Evolutionary conservation across 495 filamentous ascomycete species (phyloP).

Genomic region (Friedmanniomyces endolithicus): DNA sequence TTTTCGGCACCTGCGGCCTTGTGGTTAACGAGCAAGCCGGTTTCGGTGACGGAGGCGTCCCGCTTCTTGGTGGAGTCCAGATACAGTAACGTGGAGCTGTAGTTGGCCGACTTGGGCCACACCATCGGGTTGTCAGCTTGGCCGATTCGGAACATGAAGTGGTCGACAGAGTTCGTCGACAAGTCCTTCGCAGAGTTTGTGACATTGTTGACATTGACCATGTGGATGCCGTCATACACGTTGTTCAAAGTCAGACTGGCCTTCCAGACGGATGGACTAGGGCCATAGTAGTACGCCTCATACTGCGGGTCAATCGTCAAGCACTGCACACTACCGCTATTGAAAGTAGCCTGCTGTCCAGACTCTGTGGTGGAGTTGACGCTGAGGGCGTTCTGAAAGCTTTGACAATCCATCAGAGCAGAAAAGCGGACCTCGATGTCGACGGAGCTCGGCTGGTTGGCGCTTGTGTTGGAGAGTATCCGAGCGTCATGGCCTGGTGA

Average conservation of each 20-base stretch:
- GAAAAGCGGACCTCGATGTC: conserved; percentile 48
- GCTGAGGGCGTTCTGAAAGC: conserved; percentile 38
- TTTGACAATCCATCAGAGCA: conserved; percentile 49
- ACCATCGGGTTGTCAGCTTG: conserved; percentile 48
- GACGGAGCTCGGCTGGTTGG: conserved; percentile 37
- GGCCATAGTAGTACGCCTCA: conserved; percentile 30
- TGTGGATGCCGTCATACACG: conserved; percentile 55
- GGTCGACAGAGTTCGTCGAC: conserved; percentile 41
- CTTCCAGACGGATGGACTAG: conserved; percentile 43
- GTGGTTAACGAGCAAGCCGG: conserved; percentile 40
- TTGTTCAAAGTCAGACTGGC: conserved; percentile 43
- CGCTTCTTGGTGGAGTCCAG: conserved; percentile 2
- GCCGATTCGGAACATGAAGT: conserved; percentile 46
- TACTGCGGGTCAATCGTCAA: conserved; percentile 19
- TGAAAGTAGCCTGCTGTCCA: conserved; percentile 33
- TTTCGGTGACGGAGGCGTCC: not conserved
- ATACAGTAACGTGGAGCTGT: conserved; percentile 26
- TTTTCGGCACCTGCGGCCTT: conserved; percentile 51
- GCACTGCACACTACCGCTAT: conserved; percentile 36
- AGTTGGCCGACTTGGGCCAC: conserved; percentile 46
- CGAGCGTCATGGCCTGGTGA: conserved; percentile 52
- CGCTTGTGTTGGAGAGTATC: conserved; percentile 38
- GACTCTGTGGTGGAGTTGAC: conserved; percentile 43
- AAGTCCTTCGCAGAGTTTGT: conserved; percentile 26
- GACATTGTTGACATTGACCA: conserved; percentile 47